Evolutionary conservation across 2,329 filamentous ascomycete genomes (phyloP).

Genomic region (Lomentospora prolificans): DNA sequence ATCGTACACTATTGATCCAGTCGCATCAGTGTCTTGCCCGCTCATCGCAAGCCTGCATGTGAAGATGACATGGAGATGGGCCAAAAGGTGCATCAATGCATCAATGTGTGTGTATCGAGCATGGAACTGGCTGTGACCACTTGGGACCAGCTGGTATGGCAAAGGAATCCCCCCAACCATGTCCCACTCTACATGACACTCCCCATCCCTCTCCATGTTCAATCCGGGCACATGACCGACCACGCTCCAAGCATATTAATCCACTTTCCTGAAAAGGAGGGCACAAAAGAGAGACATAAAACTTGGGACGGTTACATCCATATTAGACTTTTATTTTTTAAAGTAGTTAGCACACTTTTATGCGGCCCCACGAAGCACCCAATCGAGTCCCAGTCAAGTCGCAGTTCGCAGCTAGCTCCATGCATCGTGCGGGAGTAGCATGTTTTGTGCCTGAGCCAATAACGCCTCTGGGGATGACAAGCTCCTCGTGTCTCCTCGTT

Average conservation of each 20-base stretch:
- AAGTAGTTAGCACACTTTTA: neutral
- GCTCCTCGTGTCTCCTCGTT: neutral
- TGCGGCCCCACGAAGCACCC: neutral
- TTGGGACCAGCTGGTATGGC: too few relatives aligned
- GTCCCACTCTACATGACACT: too few relatives aligned
- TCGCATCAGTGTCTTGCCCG: too few relatives aligned
- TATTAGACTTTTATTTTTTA: neutral
- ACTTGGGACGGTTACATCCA: neutral
- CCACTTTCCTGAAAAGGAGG: neutral
- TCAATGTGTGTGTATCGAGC: too few relatives aligned
- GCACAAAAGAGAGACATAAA: neutral
- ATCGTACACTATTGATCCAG: too few relatives aligned
- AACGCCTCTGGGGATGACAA: neutral
- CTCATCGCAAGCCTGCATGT: too few relatives aligned
- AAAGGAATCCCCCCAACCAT: too few relatives aligned
- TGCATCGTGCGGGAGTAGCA: neutral
- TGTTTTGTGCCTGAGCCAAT: constrained; percentile 1
- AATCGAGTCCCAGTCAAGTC: neutral
- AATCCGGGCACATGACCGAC: too few relatives aligned
- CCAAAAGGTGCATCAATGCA: too few relatives aligned
- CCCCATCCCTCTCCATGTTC: too few relatives aligned
- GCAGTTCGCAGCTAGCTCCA: neutral
- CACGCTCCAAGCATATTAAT: neutral
- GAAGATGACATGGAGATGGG: too few relatives aligned
- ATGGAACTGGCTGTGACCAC: too few relatives aligned